These are phyloP conservation scores for Lasiodiplodia sp. DNA, from an alignment of 2,329 filamentous ascomycete genomes.

Conservation along the genomic window DNA sequence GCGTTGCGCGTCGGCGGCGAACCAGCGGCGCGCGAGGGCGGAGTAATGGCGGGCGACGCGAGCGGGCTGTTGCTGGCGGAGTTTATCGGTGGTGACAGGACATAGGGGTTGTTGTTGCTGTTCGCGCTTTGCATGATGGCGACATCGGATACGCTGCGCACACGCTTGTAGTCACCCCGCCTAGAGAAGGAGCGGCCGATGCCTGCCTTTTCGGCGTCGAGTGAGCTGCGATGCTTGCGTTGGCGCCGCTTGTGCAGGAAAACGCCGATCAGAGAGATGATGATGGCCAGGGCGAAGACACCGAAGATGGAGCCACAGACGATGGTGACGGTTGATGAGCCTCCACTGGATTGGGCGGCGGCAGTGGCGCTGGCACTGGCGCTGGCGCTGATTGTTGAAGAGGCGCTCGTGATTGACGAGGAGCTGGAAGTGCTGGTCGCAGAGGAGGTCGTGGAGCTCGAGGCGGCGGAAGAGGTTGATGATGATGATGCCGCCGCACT, in stretches of 20 bases:
- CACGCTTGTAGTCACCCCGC: constrained; percentile 3
- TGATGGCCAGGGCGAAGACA: constrained; percentile 24
- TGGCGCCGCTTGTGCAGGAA: constrained; percentile 17
- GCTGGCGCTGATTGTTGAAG: constrained; percentile 7
- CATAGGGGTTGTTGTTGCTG: constrained; percentile 7
- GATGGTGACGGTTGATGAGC: constrained; percentile 13
- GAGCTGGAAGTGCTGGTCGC: constrained; percentile 6
- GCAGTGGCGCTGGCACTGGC: constrained; percentile 1
- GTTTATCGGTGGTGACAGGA: neutral
- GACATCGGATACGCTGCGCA: constrained; percentile 14
- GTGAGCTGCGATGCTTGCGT: constrained; percentile 10
- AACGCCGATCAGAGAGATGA: constrained; percentile 20
- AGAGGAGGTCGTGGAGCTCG: neutral
- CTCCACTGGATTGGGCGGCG: neutral
- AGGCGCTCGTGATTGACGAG: constrained; percentile 1
- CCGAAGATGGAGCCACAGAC: constrained; percentile 20
- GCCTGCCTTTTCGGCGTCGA: constrained; percentile 18
- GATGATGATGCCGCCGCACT: constrained; percentile 1
- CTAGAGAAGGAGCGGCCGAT: neutral
- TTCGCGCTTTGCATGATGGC: neutral
- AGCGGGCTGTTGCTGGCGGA: constrained; percentile 5
- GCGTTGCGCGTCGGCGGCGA: constrained; percentile 6
- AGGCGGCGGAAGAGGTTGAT: constrained; percentile 1
- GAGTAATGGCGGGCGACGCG: neutral
- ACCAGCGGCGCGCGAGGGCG: neutral